Conservation (phyloP, 352 stramenopile genomes). For the Globisporangium perplexum region DNA sequence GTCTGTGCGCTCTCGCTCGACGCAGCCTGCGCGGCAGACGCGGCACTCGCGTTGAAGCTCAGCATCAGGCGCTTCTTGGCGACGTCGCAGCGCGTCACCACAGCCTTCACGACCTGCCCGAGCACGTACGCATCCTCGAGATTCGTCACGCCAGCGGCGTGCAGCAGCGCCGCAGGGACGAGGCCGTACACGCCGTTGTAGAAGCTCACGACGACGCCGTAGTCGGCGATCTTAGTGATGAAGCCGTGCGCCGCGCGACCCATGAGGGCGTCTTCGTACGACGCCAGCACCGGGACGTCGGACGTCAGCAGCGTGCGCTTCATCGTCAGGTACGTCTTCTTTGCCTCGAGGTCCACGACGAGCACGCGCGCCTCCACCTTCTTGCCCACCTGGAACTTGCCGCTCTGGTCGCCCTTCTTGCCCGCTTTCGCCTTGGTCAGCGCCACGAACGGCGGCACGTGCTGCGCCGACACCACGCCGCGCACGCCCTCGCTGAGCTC, state of each 20-base stretch:
- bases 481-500: slow-evolving; percentile 84
- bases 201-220: slow-evolving; percentile 93
- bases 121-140: slow-evolving; percentile 81
- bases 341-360: slow-evolving; percentile 81
- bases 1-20: slow-evolving; percentile 7
- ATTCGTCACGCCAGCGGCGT: slow-evolving; percentile 76
- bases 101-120: slow-evolving; percentile 83
- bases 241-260: slow-evolving; percentile 84
- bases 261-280: slow-evolving; percentile 64
- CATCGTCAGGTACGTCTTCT: slow-evolving; percentile 92
- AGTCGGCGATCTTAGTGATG: slow-evolving; percentile 92
- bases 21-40: slow-evolving; percentile 1
- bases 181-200: slow-evolving; percentile 95
- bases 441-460: slow-evolving; percentile 72
- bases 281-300: slow-evolving; percentile 67
- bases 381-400: slow-evolving; percentile 80
- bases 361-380: slow-evolving; percentile 74
- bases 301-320: slow-evolving; percentile 82
- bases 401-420: slow-evolving; percentile 52
- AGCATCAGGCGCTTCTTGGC: slow-evolving; percentile 84
- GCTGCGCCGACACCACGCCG: slow-evolving; percentile 62
- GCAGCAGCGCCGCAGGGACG: slow-evolving; percentile 83
- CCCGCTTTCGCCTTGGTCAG: slow-evolving; percentile 57
- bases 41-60: slow-evolving; percentile 65
- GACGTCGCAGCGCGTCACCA: slow-evolving; percentile 68